phyloP scores from a whole-genome alignment of 75 land plant species.

The Cryptomeria japonica region DNA sequence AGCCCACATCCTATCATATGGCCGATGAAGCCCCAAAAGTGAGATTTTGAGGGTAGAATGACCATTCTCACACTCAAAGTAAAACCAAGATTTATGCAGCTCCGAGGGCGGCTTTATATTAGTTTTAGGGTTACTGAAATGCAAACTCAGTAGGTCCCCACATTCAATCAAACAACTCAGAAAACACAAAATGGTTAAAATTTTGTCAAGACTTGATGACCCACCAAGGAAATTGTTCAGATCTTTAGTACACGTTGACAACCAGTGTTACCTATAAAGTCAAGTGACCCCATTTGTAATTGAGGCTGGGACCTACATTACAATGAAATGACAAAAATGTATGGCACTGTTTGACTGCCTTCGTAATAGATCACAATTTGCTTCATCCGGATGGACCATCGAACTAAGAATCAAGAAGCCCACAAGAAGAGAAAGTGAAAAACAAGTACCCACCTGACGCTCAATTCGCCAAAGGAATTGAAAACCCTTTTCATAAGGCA shows the following conservation, averaged over 20 bases:
- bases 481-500: constrained; percentile 93
- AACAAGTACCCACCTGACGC: constrained; percentile 52
- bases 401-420: not conserved
- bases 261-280: not conserved
- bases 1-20: not conserved
- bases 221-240: not conserved
- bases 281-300: not conserved
- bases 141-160: not conserved
- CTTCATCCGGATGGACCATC: too few species aligned
- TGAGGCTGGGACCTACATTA: not conserved
- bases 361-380: not conserved
- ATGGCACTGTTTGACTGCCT: not conserved
- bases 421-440: not conserved
- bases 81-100: not conserved
- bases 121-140: not conserved
- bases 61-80: not conserved
- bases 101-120: not conserved
- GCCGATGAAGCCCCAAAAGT: not conserved
- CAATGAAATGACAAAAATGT: not conserved
- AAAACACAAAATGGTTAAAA: not conserved
- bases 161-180: not conserved
- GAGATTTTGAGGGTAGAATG: not conserved
- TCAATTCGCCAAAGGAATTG: constrained; percentile 85
- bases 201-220: not conserved
- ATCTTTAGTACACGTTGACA: not conserved